Evolutionary conservation across 352 stramenopile species (phyloP).

Genomic region (Blastocystis hominis): DNA sequence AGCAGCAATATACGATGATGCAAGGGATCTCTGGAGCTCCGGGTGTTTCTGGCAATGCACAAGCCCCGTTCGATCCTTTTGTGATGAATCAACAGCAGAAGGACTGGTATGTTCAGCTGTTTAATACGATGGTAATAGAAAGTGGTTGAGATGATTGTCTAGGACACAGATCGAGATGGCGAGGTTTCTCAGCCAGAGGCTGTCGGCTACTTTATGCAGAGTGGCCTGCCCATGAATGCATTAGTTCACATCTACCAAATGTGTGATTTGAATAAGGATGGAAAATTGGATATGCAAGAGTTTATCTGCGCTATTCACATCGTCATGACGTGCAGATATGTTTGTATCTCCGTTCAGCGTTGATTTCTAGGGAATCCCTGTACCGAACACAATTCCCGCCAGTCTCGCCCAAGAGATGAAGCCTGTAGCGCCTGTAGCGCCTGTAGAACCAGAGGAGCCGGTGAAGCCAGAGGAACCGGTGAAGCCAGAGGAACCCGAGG

Average conservation of each 20-base stretch:
- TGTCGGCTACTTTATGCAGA: conserved; percentile 39
- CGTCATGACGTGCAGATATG: conserved; percentile 45
- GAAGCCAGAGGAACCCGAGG: not conserved
- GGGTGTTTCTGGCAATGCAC: not conserved
- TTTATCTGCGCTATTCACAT: conserved; percentile 42
- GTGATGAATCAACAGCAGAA: not conserved
- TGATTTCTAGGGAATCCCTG: conserved; percentile 35
- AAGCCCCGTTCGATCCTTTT: conserved; percentile 15
- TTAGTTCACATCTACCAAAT: conserved; percentile 28
- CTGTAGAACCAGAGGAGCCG: not conserved
- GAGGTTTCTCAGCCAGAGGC: conserved; percentile 27
- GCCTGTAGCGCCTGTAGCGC: not conserved
- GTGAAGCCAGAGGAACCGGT: not conserved
- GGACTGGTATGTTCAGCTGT: not conserved
- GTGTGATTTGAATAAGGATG: conserved; percentile 49
- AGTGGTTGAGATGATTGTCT: not conserved
- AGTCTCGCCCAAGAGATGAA: not conserved
- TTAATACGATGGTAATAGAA: conserved; percentile 2
- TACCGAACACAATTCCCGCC: not conserved
- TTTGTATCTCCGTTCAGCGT: not conserved
- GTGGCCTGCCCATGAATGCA: not conserved
- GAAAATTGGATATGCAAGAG: conserved; percentile 3
- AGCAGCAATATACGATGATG: not conserved
- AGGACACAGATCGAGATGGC: conserved; percentile 40
- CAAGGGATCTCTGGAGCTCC: not conserved